Base-by-base conservation (phyloP, 2,329 filamentous ascomycete species). In the Fusarium piperis region DNA sequence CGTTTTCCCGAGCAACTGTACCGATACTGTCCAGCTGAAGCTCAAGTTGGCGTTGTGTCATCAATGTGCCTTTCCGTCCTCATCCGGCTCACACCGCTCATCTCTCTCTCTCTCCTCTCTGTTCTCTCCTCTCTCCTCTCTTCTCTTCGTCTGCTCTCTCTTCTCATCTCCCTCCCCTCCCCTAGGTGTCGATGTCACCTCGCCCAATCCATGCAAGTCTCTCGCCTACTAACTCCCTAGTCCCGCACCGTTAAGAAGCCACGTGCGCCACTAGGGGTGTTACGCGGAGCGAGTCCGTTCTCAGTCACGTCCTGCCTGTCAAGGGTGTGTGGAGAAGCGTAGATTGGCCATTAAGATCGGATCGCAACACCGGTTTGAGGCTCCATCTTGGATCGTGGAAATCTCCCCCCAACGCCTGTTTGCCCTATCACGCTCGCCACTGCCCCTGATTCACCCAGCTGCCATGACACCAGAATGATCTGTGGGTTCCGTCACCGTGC, bases 171-270 rank as follows among this genome's bases (percentile, higher is more conserved):
- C 41, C 60, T 53, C 62, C 53, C 52, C 57, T 57, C 30, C 62
- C 36, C 53, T 35, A 52, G 46, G 28, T 38, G 59, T 57, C 64
- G 41, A 63, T 59, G 36, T 67, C 71, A 28, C 63, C 68, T 65
- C 56, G 46, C 39, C 59, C 71, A 62, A 67, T 57, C 73, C 66
- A 75, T 75, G 71, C 55, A 71, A 62, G 57, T n/a, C 59, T 68
- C 41, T 55, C 63, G 52, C 62, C 30, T 67, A 33, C 64, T 67
- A 67, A 58, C 68, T 52, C 72, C 75, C 68, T 78, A 77, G 75
- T 69, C 68, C 77, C 77, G 77, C 77, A 78, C 77, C 76, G 68
- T 73, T 72, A 60, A 68, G 65, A 64, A 76, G 61, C 76, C 76
- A 78, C 76, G 76, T 78, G 76, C 74, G 74, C 70, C 74, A 74